Percentiles rank a stretch among this genome's conserved stretches.
Evolutionary conservation across 2,329 filamentous ascomycete genomes (phyloP).

Genomic region (Grosmannia clavigera): DNA sequence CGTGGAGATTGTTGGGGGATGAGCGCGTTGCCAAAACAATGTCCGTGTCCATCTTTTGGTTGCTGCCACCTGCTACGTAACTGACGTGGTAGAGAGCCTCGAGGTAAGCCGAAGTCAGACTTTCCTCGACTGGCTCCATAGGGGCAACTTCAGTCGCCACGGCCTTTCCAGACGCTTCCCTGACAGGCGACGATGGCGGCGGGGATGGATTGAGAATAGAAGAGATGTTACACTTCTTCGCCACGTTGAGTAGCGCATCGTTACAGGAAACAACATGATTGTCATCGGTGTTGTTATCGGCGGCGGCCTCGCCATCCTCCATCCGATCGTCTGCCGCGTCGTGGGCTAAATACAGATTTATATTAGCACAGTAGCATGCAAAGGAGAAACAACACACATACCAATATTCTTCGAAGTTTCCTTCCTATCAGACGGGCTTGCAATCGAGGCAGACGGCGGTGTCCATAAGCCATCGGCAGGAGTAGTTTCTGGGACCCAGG

Average conservation of each 20-base stretch:
- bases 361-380: background rate
- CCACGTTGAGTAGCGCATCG: background rate
- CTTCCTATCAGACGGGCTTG: background rate
- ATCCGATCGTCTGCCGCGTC: background rate
- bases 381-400: background rate
- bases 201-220: constrained; percentile 12
- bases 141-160: background rate
- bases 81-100: background rate
- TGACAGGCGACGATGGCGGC: background rate
- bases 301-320: background rate
- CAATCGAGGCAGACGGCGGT: background rate
- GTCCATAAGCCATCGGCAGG: background rate
- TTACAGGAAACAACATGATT: background rate
- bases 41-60: background rate
- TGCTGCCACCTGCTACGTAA: background rate
- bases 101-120: background rate
- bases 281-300: background rate
- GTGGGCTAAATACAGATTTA: background rate
- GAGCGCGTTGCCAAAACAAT: background rate
- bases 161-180: background rate
- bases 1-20: background rate
- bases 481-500: background rate
- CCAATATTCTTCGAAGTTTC: background rate
- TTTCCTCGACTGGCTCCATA: background rate
- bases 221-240: constrained; percentile 9